Conservation (phyloP, 129 eudicot genomes). For the Pulicaria dysenterica region DNA sequence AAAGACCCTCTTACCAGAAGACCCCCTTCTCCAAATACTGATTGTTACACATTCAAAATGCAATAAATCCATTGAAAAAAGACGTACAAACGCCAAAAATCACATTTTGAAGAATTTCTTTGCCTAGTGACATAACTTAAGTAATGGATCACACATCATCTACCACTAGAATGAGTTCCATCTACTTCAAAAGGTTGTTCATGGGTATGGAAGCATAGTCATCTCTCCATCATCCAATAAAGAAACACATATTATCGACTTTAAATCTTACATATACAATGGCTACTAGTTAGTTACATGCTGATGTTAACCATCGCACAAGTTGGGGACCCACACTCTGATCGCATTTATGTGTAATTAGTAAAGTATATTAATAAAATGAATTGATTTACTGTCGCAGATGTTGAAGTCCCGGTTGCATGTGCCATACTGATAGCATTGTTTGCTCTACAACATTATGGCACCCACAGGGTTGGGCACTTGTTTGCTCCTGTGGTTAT, state of each 20-base stretch:
- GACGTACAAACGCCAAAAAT: too few relatives aligned
- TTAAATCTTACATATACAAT: conserved; percentile 12
- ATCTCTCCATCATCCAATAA: conserved; percentile 31
- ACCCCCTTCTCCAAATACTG: too few relatives aligned
- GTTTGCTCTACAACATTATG: conserved; percentile 93
- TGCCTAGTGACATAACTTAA: conserved; percentile 15
- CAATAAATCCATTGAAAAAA: too few relatives aligned
- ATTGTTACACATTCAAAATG: too few relatives aligned
- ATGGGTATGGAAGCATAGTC: conserved; percentile 24
- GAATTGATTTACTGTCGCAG: conserved; percentile 51
- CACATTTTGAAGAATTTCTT: background rate
- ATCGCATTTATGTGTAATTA: background rate
- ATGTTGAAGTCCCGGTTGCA: conserved; percentile 89
- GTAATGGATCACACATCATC: conserved; percentile 37
- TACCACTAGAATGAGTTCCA: conserved; percentile 17
- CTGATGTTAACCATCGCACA: background rate
- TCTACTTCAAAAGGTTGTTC: conserved; percentile 24
- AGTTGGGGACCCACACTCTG: background rate
- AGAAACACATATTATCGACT: background rate
- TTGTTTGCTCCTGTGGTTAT: conserved; percentile 91
- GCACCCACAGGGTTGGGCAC: conserved; percentile 95
- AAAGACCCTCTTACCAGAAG: too few relatives aligned
- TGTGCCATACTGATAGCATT: conserved; percentile 83
- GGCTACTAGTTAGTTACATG: background rate
- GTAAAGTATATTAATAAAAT: conserved; percentile 9